Base-by-base conservation (phyloP, 306 rosid genomes). In the Lablab purpureus region DNA sequence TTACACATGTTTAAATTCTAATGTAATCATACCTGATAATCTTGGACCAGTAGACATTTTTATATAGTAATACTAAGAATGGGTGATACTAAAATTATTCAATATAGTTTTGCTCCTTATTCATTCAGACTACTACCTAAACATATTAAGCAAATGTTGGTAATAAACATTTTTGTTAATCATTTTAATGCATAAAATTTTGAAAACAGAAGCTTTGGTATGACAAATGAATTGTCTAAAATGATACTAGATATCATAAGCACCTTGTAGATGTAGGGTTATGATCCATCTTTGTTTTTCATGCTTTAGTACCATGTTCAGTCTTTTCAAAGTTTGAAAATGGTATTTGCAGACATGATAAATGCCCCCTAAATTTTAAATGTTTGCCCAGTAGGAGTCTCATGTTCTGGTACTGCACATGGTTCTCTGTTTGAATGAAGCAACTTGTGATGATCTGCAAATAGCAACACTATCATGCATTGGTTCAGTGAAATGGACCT, bases 401-500 rank as follows among this genome's bases (percentile, higher is more conserved):
- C 32, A 9, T 28, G 17, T 70, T 70, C 25, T 49, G 40, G 62
- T 6, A 28, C 10, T 47, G 43, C 60, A 70, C 75, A 70, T 70
- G 60, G 60, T 28, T 70, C 27, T 28, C 17, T 27, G 74, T 46
- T 47, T 46, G 10, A 49, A 50, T n/a, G 22, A 32, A 32, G 32
- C 22, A 51, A 51, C 65, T 0, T 32, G 22, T 32, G 64, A 52
- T 54, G 50, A 71, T 72, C 34, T 55, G 67, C 51, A 36, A 21
- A 37, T 22, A 56, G 52, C n/a, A 73, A 8, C 4, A 73, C 50
- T 51, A 49, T 34, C 8, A 73, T 73, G 77, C 45, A 36, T 32
- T 34, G 4, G n/a, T 71, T 28, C 59, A 47, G 45, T 37, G 63
- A 30, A 71, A 71, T 71, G 75, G 41, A n/a, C 40, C 75, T 50